phyloP scores from a whole-genome alignment of 768 basidiomycete species.

The Nidularia sp. region DNA sequence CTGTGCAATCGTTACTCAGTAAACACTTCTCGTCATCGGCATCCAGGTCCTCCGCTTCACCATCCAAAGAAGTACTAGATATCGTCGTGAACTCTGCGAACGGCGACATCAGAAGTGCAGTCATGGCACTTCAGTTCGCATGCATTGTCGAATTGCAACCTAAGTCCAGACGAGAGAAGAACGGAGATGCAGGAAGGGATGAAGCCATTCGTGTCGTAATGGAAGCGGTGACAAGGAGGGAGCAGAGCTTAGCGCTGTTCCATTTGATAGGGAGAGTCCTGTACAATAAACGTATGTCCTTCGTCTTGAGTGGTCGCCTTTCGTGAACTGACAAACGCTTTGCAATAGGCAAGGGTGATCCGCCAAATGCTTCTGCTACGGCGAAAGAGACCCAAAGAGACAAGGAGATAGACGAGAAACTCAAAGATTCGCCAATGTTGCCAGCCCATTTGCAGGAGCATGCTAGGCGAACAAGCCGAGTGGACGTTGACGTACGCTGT shows the following conservation, averaged over 20 bases:
- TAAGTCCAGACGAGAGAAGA: conserved; percentile 21
- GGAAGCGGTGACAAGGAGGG: conserved; percentile 75
- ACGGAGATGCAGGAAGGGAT: conserved; percentile 21
- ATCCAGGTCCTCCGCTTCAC: conserved; percentile 22
- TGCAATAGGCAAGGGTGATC: conserved; percentile 69
- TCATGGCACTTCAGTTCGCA: conserved; percentile 90
- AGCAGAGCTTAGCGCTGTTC: conserved; percentile 85
- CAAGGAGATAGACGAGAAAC: conserved; percentile 46
- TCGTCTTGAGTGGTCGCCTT: background rate
- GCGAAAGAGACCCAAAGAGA: conserved; percentile 64
- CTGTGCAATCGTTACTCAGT: conserved; percentile 58
- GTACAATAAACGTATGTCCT: conserved; percentile 84
- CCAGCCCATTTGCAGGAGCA: conserved; percentile 59
- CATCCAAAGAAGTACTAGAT: conserved; percentile 67
- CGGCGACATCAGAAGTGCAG: conserved; percentile 90
- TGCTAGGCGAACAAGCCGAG: conserved; percentile 63
- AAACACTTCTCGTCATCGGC: conserved; percentile 37
- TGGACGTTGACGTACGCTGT: conserved; percentile 66
- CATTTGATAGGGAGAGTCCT: conserved; percentile 91
- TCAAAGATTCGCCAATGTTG: conserved; percentile 53
- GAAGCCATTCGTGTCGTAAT: conserved; percentile 34
- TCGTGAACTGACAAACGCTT: background rate
- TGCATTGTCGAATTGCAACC: conserved; percentile 40
- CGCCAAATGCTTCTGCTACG: conserved; percentile 47
- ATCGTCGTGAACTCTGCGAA: conserved; percentile 74